These are phyloP conservation scores for Volvariella volvacea DNA, from an alignment of 1,284 basidiomycete genomes.

Conservation along the genomic window DNA sequence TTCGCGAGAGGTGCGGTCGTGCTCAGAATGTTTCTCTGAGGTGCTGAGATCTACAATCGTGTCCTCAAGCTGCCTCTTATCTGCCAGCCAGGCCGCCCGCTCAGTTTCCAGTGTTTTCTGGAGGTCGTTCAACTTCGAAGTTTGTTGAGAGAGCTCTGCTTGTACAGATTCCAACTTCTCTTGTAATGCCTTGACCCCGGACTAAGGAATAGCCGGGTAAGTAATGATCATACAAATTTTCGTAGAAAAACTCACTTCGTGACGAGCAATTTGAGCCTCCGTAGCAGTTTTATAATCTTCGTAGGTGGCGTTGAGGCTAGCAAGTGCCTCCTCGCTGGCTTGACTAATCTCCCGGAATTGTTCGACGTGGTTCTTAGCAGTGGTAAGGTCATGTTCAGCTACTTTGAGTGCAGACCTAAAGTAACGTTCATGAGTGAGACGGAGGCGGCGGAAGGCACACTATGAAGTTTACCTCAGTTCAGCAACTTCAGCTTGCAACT, in stretches of 20 bases:
- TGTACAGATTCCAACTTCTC: constrained; percentile 53
- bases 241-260: constrained; percentile 69
- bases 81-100: constrained; percentile 60
- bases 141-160: constrained; percentile 49
- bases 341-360: constrained; percentile 83
- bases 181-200: constrained; percentile 59
- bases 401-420: constrained; percentile 67
- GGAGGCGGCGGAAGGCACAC: not conserved
- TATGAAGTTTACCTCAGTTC: constrained; percentile 84
- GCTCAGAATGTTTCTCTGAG: constrained; percentile 60
- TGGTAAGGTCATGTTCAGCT: constrained; percentile 65
- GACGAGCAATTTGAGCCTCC: constrained; percentile 56
- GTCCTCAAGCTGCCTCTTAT: constrained; percentile 76
- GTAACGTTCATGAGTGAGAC: not conserved
- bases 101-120: constrained; percentile 63
- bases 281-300: constrained; percentile 74
- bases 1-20: constrained; percentile 56
- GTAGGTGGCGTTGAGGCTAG: constrained; percentile 62
- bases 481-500: constrained; percentile 80
- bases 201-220: constrained; percentile 36
- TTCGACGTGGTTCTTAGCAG: constrained; percentile 66
- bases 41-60: constrained; percentile 71
- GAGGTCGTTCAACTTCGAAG: constrained; percentile 47
- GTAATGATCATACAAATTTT: constrained; percentile 2
- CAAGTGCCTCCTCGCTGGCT: constrained; percentile 73